Evolutionary conservation across 2,329 filamentous ascomycete genomes (phyloP), one percentile per base, ranked within the genome.

Genomic region (Onygena corvina): DNA sequence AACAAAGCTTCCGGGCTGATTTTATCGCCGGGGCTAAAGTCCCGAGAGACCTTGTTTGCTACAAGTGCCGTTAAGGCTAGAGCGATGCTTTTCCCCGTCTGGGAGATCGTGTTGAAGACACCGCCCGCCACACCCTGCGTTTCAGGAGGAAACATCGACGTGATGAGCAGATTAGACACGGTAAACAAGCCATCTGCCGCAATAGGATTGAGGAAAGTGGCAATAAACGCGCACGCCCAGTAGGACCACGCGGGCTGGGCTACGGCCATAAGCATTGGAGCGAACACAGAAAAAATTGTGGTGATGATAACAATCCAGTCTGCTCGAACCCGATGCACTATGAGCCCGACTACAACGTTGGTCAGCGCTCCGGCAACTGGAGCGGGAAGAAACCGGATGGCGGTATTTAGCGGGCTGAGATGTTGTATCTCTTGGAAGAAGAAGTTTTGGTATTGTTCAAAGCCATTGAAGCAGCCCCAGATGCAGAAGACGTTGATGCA

Each of bases 51-150:
- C n/a, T n/a, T n/a, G n/a, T n/a, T n/a, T n/a, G n/a, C n/a, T n/a
- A n/a, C n/a, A n/a, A n/a, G n/a, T n/a, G 72, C 71, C 48, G 71
- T 70, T 2, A 76, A 60, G 3, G 74, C 74, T 2, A 79, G 58
- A 0, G 75, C 76, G 0, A 79, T 64, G 0, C 71, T 69, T 14
- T 69, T 71, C 0, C 77, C 77, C 50, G 81, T 73, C 54, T 81
- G 76, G 0, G 70, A 63, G 0, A 74, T 66, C 0, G 76, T 79
- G 53, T 77, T 80, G 59, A 81, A 81, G 0, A 82, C 76, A 0
- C 75, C 77, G 0, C 78, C 79, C 0, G 76, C 77, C 0, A 82
- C 63, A 0, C 74, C 75, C 50, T 81, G 77, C 1, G 69, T 78
- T 8, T 76, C 63, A 12, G 71, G 66, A 0, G 75, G 72, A 52